Evolutionary conservation across 129 eudicot species (phyloP), one percentile per base, ranked within the genome.

Genomic region (Arctium lappa): DNA sequence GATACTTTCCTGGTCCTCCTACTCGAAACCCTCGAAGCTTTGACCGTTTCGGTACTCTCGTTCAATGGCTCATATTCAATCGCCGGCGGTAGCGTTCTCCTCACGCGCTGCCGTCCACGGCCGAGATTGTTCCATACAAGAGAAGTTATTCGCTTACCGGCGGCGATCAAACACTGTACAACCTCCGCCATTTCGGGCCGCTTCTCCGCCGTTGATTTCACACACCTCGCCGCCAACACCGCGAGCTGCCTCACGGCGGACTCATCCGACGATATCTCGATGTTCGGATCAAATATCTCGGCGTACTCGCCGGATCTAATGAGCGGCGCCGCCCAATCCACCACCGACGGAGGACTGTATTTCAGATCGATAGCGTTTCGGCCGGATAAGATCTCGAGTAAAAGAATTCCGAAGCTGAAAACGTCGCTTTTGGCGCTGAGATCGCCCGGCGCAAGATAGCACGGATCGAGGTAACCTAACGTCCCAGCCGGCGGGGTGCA

Each of bases 401-500:
- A 36, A 0, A 95, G 76, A 13, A 91, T 91, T 0, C 98, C 99
- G 39, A 93, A 95, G 78, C 99, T 95, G 85, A 90, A 95, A 0
- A 95, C 95, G 63, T 95, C 99, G 27, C 90, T 90, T 46, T 95
- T 95, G 10, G 94, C 70, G 82, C 91, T 95, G 16, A 93, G 85
- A 84, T 95, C 99, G 0, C 91, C 85, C 80, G 99, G 97, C 60
- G 95, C 92, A 62, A 95, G 92, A 79, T 95, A 93, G 86, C 95
- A 75, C 0, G 99, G 99, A 75, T 95, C 99, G 9, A 95, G 90
- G 76, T 95, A 95, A 30, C 99, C 99, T 69, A 95, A 75, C 22
- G 98, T 95, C n/a, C 99, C 99, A 2, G 99, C 99, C 44, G 99
- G 99, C 11, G 97, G 99, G 7, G 99, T 91, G 60, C 88, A 85